Conservation (phyloP, 176 grass and related monocot species). For the Aegilops speltoides region DNA sequence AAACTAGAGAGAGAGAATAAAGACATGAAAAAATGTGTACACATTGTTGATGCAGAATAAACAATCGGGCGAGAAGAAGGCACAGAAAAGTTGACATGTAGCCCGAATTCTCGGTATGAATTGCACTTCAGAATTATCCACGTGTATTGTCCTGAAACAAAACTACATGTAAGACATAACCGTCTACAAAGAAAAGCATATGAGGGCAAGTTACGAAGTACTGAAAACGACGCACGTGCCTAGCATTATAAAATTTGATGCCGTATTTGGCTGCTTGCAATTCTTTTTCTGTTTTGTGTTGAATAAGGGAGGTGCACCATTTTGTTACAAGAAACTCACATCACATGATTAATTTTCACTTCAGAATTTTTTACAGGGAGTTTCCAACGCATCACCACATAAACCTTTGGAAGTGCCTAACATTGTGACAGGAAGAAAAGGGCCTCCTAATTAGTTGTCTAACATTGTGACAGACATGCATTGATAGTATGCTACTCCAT, state of each 20-base stretch:
- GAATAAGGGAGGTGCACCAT: not conserved
- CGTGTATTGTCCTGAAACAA: constrained; percentile 73
- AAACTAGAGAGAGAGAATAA: constrained; percentile 22
- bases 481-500: not conserved
- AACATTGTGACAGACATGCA: not conserved
- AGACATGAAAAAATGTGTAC: not conserved
- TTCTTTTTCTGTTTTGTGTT: not conserved
- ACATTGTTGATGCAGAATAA: not conserved
- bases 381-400: not conserved
- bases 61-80: not conserved
- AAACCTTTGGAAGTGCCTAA: not conserved
- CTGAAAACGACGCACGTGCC: not conserved
- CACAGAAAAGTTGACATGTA: constrained; percentile 50
- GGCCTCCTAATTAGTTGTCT: not conserved
- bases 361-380: not conserved
- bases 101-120: constrained; percentile 59
- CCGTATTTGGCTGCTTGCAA: not conserved
- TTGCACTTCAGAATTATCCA: constrained; percentile 67
- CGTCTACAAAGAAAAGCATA: not conserved
- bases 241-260: not conserved
- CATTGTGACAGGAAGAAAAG: not conserved
- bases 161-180: not conserved
- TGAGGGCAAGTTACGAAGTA: not conserved
- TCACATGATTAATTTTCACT: not conserved
- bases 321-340: not conserved